Evolutionary conservation across 257 asterid genomes (phyloP).

Genomic region (Primulina eburnea): DNA sequence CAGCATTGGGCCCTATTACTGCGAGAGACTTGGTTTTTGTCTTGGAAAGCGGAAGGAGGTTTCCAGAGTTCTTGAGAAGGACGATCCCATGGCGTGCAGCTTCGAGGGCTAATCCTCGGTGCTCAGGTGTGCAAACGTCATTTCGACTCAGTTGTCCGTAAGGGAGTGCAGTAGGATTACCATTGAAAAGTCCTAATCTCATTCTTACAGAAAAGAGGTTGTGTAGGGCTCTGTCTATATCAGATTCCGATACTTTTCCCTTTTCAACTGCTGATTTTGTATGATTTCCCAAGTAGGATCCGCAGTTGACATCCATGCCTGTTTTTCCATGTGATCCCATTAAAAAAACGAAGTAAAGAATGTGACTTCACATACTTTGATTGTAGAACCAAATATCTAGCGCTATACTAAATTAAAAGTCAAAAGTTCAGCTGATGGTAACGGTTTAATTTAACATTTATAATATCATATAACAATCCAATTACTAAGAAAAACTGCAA

Average conservation of each 20-base stretch:
- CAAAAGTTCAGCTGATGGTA: not conserved
- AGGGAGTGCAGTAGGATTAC: slow-evolving; percentile 34
- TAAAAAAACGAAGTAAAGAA: not conserved
- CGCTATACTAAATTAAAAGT: too few species aligned
- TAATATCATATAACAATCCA: too few species aligned
- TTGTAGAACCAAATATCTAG: not conserved
- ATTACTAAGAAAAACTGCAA: not conserved
- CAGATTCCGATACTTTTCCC: slow-evolving; percentile 45
- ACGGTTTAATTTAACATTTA: too few species aligned
- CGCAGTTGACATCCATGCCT: slow-evolving; percentile 76
- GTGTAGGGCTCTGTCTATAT: slow-evolving; percentile 59
- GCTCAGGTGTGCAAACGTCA: slow-evolving; percentile 45
- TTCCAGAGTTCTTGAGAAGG: slow-evolving; percentile 49
- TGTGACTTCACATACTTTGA: not conserved
- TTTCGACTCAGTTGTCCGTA: slow-evolving; percentile 38
- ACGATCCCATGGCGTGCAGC: slow-evolving; percentile 61
- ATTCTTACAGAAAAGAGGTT: slow-evolving; percentile 59
- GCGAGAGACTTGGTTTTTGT: slow-evolving; percentile 40
- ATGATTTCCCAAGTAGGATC: slow-evolving; percentile 39
- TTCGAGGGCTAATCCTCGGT: slow-evolving; percentile 51
- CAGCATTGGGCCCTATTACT: slow-evolving; percentile 63
- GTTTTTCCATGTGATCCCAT: not conserved
- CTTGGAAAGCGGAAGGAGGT: slow-evolving; percentile 55
- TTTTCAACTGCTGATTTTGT: slow-evolving; percentile 48
- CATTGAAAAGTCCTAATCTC: slow-evolving; percentile 64